phyloP scores from a whole-genome alignment of 2,329 filamentous ascomycete species.

The Claviceps sp. region DNA sequence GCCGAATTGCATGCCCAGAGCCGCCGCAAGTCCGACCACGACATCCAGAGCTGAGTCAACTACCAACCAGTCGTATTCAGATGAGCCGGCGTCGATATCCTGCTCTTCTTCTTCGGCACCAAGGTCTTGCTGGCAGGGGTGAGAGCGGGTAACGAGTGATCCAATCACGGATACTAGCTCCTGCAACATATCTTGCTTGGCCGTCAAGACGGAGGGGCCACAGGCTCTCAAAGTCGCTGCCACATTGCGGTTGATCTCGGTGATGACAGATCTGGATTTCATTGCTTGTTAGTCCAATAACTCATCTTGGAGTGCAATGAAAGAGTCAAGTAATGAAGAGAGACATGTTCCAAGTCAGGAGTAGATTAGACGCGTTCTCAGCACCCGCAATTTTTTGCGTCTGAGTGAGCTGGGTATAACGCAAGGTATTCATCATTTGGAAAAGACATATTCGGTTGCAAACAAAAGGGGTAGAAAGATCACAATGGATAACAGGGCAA shows the following conservation, averaged over 20 bases:
- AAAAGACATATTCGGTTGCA: neutral
- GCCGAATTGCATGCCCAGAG: slow-evolving; percentile 66
- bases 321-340: slow-evolving; percentile 7
- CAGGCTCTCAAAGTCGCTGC: slow-evolving; percentile 82
- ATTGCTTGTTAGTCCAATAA: neutral
- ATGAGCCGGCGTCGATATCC: slow-evolving; percentile 61
- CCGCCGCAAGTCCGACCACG: slow-evolving; percentile 68
- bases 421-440: slow-evolving; percentile 73
- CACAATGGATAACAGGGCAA: slow-evolving; percentile 9
- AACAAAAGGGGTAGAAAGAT: slow-evolving; percentile 2
- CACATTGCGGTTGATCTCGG: slow-evolving; percentile 89
- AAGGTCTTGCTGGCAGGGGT: slow-evolving; percentile 85
- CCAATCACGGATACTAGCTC: slow-evolving; percentile 64
- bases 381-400: slow-evolving; percentile 73
- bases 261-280: slow-evolving; percentile 59
- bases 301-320: neutral
- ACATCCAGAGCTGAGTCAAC: slow-evolving; percentile 92
- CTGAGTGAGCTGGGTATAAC: slow-evolving; percentile 99
- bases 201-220: slow-evolving; percentile 70
- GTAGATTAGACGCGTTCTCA: slow-evolving; percentile 57
- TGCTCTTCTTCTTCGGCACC: slow-evolving; percentile 67
- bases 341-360: slow-evolving; percentile 16
- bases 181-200: slow-evolving; percentile 53
- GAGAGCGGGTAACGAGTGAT: slow-evolving; percentile 74
- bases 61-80: slow-evolving; percentile 95